phyloP scores from a whole-genome alignment of 805 yeast genomes.

The Yarrowia sp. region DNA sequence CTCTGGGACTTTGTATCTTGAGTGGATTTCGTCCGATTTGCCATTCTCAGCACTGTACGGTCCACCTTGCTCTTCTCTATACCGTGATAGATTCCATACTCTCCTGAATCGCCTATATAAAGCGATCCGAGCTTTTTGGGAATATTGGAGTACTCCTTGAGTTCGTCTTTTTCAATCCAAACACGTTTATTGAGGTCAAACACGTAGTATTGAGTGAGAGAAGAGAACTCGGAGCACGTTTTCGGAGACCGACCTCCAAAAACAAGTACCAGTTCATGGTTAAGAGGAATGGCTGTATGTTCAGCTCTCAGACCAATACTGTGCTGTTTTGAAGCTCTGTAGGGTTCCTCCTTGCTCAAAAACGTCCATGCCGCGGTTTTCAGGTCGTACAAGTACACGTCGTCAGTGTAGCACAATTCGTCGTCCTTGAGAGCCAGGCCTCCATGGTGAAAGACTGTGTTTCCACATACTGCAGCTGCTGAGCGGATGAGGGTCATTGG shows the following conservation, averaged over 20 bases:
- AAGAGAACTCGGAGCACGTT: conserved; percentile 3
- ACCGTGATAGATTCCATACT: conserved; percentile 18
- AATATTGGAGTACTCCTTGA: conserved; percentile 15
- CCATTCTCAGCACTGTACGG: conserved; percentile 1
- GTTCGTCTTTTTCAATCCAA: conserved; percentile 1
- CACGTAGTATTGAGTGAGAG: conserved; percentile 11
- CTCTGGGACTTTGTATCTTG: background rate
- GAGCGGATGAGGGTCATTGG: conserved; percentile 8
- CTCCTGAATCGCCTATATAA: conserved; percentile 15
- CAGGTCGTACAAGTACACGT: conserved; percentile 18
- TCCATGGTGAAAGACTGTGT: conserved; percentile 17
- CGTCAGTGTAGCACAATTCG: conserved; percentile 25
- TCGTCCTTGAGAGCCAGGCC: conserved; percentile 21
- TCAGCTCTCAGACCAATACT: conserved; percentile 13
- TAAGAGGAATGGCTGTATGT: conserved; percentile 15
- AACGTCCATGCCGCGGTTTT: conserved; percentile 15
- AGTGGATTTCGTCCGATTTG: background rate
- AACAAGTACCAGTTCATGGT: conserved; percentile 3
- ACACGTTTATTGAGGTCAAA: conserved; percentile 5
- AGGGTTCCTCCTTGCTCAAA: conserved; percentile 22
- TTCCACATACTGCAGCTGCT: conserved; percentile 21
- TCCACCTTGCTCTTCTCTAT: conserved; percentile 15
- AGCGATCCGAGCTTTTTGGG: conserved; percentile 24
- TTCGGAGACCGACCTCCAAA: conserved; percentile 16
- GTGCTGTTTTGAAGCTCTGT: conserved; percentile 7